Evolutionary conservation across 2,329 filamentous ascomycete species (phyloP), one percentile per base, ranked within the genome.

Genomic region (Dothideomycetes sp.): DNA sequence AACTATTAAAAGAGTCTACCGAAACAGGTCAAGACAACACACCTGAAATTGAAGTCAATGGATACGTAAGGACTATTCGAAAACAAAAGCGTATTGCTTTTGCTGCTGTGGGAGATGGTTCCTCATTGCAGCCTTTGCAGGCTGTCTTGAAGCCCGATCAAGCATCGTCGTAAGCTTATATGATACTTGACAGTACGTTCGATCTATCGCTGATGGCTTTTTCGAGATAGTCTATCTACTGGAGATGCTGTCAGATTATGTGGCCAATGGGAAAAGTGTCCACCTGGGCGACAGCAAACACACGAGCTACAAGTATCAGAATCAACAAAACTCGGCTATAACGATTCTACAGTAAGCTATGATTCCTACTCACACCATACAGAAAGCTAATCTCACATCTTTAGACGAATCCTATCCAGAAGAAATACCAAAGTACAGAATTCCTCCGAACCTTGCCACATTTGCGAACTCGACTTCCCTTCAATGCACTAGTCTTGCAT

Each of bases 391-490:
- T 8, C 6, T 4, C n/a, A 11, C 5, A 17, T 23, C 15, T 22
- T 40, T 55, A 96, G 84, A 84, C 80, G 47, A 94, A 85, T 57
- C 91, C 91, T 3, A 77, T 98, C 17, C 91, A 98, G 64, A 94
- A 94, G 64, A 96, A 96, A 64, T 94, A 91, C 53, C 88, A 95
- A 53, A 85, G 81, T 4, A 70, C 82, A 36, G 89, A 96, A 57
- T 96, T 82, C 60, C 75, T 98, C 47, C 82, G 91, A 44, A 83
- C 82, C 10, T 73, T 94, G 38, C 86, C 89, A 35, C 91, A 98
- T 64, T 71, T 98, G 45, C 82, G 91, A 44, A 67, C 83, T 48
- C 82, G 89, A 53, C 79, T 85, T 13, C 84, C 85, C 1, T 74
- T 85, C 57, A 88, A 94, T 62, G 76, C 86, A 18, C 71, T 86